Evolutionary conservation across 2,329 filamentous ascomycete genomes (phyloP), one percentile per base, ranked within the genome.

Genomic region (Microcyclosporella mali): DNA sequence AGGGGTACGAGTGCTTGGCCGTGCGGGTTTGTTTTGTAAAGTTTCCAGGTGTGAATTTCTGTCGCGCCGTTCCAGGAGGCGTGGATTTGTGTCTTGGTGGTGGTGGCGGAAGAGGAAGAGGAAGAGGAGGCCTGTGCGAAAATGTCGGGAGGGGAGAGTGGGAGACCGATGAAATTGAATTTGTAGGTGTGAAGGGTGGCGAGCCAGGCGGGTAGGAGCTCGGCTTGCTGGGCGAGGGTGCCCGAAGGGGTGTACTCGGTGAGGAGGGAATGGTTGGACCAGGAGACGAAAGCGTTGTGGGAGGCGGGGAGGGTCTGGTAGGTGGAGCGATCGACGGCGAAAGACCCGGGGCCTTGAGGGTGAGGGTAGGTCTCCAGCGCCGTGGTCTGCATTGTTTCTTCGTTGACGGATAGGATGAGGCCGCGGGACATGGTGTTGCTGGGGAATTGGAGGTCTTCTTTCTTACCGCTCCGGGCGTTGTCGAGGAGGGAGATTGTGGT

Each of bases 161-260:
- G 40, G 7, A n/a, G 18, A 7, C 40, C 40, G 10, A 37, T 15
- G 19, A 34, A 43, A 7, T 16, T 10, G 17, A 14, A n/a, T 43
- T 68, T 68, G 54, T 63, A 67, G 10, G 59, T 55, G 2, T 65
- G 64, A 41, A 68, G 68, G 27, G 58, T 66, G 6, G 55, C 56
- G 42, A 59, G 61, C 10, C 58, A 56, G 1, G 36, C n/a, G 1
- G 58, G 57, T 6, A 46, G 51, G 47, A 66, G 67, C 17, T 41
- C 49, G 2, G 63, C 62, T 4, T 54, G 56, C 42, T 63, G 18
- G 14, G 39, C 18, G 3, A 36, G 17, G 14, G 17, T 33, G 6
- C 36, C 36, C 16, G 18, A 11, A 1, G 35, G n/a, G 16, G 17
- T 12, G 15, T 32, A 33, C 14, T 44, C 41, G 35, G 28, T 39